Evolutionary conservation across 768 basidiomycete species (phyloP).

Genomic region (Boletus speciosus): DNA sequence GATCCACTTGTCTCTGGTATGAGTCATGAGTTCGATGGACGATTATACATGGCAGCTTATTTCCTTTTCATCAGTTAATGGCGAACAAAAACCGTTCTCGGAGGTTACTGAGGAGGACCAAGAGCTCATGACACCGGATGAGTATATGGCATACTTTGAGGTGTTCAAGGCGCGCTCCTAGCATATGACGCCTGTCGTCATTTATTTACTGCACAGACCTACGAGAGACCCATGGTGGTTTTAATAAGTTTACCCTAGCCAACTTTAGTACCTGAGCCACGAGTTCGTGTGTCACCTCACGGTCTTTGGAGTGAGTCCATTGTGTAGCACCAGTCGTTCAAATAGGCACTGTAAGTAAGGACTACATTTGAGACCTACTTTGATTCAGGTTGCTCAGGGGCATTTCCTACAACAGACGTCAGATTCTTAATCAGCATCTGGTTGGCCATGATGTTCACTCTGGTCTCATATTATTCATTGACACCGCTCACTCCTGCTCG

Average conservation of each 20-base stretch:
- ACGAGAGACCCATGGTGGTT: neutral
- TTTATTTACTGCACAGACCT: conserved; percentile 12
- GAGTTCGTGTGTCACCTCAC: neutral
- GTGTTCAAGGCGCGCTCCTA: conserved; percentile 50
- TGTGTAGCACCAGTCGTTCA: neutral
- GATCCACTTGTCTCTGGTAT: conserved; percentile 70
- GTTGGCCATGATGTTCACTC: neutral
- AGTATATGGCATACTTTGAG: conserved; percentile 81
- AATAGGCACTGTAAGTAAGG: no score
- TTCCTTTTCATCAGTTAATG: conserved; percentile 55
- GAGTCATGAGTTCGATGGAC: conserved; percentile 17
- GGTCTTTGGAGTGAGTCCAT: neutral
- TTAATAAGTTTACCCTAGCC: conserved; percentile 19
- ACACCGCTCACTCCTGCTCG: neutral
- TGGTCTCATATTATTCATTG: neutral
- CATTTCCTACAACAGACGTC: conserved; percentile 9
- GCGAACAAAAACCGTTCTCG: conserved; percentile 66
- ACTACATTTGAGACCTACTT: neutral
- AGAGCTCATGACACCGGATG: conserved; percentile 90
- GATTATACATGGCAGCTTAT: neutral
- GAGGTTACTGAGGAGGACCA: conserved; percentile 90
- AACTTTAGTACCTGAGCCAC: conserved; percentile 1
- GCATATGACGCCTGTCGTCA: neutral
- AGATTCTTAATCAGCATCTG: conserved; percentile 18
- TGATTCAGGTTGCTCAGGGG: neutral